Percentiles rank a stretch among this genome's conserved stretches.
Conservation (phyloP, 352 stramenopile genomes). For the Pythium dissotocum region DNA sequence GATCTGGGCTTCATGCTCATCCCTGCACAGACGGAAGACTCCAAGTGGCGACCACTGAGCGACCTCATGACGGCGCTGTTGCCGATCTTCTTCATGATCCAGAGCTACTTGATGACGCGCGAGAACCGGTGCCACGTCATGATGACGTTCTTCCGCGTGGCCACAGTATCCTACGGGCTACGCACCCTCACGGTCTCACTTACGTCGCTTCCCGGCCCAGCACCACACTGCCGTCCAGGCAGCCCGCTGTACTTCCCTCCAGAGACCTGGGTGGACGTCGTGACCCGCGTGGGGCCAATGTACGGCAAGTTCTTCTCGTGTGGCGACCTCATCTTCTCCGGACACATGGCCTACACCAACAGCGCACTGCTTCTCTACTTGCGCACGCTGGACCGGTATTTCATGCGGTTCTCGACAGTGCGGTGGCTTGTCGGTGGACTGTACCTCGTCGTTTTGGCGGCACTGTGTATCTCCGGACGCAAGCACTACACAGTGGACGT, state of each 20-base stretch:
- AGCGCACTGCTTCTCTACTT: constrained; percentile 45
- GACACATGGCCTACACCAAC: constrained; percentile 50
- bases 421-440: constrained; percentile 30
- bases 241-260: constrained; percentile 36
- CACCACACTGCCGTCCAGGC: constrained; percentile 38
- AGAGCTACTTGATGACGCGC: constrained; percentile 32
- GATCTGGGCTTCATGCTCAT: constrained; percentile 56
- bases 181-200: constrained; percentile 41
- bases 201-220: constrained; percentile 45
- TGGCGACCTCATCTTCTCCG: constrained; percentile 52
- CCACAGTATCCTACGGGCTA: constrained; percentile 43
- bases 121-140: constrained; percentile 36
- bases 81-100: constrained; percentile 37
- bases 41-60: constrained; percentile 37
- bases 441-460: constrained; percentile 36
- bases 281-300: constrained; percentile 40
- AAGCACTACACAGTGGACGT: constrained; percentile 53
- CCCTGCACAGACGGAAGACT: constrained; percentile 33
- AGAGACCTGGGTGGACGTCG: constrained; percentile 42
- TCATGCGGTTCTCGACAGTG: constrained; percentile 22
- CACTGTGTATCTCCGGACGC: constrained; percentile 36
- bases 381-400: constrained; percentile 38
- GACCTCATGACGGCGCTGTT: constrained; percentile 42
- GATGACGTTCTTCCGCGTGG: constrained; percentile 43
- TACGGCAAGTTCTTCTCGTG: constrained; percentile 46